Conservation (phyloP, 164 flowering plant species). For the Chloranthus sessilifolius region DNA sequence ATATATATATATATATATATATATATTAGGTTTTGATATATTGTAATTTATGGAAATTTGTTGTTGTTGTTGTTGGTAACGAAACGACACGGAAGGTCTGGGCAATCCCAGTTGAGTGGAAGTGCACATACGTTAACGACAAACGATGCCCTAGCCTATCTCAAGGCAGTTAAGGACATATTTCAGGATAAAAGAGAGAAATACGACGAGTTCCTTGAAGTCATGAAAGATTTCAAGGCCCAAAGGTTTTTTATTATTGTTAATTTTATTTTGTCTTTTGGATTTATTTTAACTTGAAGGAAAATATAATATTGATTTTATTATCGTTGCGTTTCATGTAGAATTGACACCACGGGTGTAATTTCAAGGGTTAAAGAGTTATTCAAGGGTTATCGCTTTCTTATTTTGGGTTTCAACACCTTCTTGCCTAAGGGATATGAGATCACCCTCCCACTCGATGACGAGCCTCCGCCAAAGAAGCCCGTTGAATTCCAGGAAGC, state of each 20-base stretch:
- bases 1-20: too few species aligned
- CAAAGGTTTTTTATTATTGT: conserved; percentile 55
- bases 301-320: neutral
- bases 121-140: conserved; percentile 61
- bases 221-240: conserved; percentile 92
- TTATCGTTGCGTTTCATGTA: conserved; percentile 21
- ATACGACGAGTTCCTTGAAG: conserved; percentile 84
- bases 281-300: too few species aligned
- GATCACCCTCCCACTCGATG: conserved; percentile 64
- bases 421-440: conserved; percentile 92
- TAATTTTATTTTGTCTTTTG: too few species aligned
- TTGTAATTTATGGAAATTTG: too few species aligned
- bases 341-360: conserved; percentile 84
- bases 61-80: too few species aligned
- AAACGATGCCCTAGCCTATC: conserved; percentile 68
- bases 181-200: conserved; percentile 74
- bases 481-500: conserved; percentile 93
- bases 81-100: too few species aligned
- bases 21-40: too few species aligned
- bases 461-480: conserved; percentile 74
- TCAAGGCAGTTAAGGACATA: conserved; percentile 81
- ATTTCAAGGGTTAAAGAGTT: conserved; percentile 83
- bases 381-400: conserved; percentile 73
- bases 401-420: conserved; percentile 86
- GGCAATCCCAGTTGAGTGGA: neutral